A percentile compares a stretch with the other conserved stretches of the same genome.
These are phyloP conservation scores for Datura wrightii DNA, from an alignment of 257 asterid species.

Conservation along the genomic window DNA sequence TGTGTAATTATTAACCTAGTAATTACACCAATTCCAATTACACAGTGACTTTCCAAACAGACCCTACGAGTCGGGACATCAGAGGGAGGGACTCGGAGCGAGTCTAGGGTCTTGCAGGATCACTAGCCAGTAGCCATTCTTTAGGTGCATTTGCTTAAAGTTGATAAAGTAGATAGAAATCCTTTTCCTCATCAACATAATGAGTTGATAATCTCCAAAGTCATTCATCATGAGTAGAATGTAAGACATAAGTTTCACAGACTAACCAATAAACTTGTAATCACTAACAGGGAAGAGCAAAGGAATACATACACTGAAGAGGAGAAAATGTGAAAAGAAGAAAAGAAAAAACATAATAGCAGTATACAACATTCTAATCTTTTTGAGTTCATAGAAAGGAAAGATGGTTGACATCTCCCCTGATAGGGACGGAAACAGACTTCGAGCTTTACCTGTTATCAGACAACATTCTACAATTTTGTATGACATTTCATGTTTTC, in stretches of 20 bases:
- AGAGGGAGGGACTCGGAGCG: no score
- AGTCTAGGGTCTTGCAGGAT: no score
- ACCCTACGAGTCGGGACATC: no score
- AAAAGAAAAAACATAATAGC: neutral
- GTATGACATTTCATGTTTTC: neutral
- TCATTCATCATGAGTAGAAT: slow-evolving; percentile 16
- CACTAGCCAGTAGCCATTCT: no score
- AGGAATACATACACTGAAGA: neutral
- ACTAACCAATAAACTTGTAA: neutral
- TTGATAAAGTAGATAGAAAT: no score
- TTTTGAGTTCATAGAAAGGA: neutral
- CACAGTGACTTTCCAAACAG: no score
- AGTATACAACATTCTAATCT: slow-evolving; percentile 21
- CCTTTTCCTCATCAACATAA: neutral
- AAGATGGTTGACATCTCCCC: neutral
- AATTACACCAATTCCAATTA: no score
- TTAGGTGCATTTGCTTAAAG: no score
- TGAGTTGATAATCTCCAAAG: neutral
- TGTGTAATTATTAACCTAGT: no score
- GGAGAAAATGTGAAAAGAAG: neutral
- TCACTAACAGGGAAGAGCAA: slow-evolving; percentile 8
- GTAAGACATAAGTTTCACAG: neutral
- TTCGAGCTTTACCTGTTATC: neutral
- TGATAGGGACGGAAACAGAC: neutral
- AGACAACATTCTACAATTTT: neutral